Percentiles rank a stretch among this genome's conserved stretches.
Evolutionary conservation across 2,329 filamentous ascomycete genomes (phyloP).

Genomic region (Mollisia scopiformis): DNA sequence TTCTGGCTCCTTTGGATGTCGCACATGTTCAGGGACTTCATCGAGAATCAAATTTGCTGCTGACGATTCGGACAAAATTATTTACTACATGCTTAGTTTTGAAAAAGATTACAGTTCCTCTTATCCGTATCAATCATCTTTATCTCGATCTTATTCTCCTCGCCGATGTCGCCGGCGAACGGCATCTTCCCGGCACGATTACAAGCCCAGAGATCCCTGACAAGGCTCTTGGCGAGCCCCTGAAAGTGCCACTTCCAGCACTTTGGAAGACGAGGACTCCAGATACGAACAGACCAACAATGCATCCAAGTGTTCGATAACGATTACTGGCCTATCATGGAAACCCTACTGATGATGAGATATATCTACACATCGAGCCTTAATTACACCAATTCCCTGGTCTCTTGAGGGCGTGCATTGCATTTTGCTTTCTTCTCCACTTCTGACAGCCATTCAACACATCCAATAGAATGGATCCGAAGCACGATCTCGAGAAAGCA

Average conservation of each 20-base stretch:
- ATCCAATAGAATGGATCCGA: background rate
- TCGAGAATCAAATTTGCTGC: too few species aligned
- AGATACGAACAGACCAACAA: background rate
- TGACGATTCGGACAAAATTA: too few species aligned
- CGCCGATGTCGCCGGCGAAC: background rate
- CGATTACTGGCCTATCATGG: background rate
- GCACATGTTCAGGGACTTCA: too few species aligned
- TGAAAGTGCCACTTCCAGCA: background rate
- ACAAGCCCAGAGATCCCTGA: background rate
- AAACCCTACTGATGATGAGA: background rate
- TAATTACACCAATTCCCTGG: background rate
- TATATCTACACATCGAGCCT: background rate
- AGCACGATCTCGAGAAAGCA: background rate
- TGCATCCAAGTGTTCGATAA: background rate
- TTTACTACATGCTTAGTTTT: too few species aligned
- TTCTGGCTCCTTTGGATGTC: too few species aligned
- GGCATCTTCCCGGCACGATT: background rate
- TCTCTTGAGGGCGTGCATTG: background rate
- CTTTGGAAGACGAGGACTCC: background rate
- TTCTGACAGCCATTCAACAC: background rate
- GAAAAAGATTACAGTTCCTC: too few species aligned
- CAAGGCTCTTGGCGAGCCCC: background rate
- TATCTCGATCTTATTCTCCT: background rate
- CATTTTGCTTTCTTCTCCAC: background rate
- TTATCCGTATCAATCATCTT: too few species aligned